Percentiles rank a stretch among this genome's conserved stretches.
phyloP scores from a whole-genome alignment of 352 stramenopile genomes.

The Globisporangium ultimum region DNA sequence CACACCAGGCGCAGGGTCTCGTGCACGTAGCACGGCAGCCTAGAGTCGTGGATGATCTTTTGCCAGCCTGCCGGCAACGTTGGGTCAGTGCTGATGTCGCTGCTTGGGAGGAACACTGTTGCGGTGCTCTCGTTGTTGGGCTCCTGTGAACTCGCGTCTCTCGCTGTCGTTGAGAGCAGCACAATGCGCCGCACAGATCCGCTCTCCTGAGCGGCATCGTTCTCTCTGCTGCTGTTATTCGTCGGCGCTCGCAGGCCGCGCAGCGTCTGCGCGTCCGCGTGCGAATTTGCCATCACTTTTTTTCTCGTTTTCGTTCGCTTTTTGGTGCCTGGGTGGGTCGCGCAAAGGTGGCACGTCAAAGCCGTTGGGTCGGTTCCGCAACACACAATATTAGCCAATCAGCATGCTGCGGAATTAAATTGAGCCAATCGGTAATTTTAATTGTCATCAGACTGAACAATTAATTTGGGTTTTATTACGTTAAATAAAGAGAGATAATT shows the following conservation, averaged over 20 bases:
- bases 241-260: constrained; percentile 18
- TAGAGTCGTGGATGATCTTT: constrained; percentile 58
- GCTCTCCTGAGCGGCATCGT: background rate
- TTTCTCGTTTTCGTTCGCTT: no score
- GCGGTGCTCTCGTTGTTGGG: background rate
- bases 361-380: background rate
- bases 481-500: constrained; percentile 11
- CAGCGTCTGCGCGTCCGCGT: constrained; percentile 15
- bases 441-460: background rate
- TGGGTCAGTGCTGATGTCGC: constrained; percentile 14
- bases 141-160: background rate
- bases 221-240: background rate
- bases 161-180: background rate
- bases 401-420: background rate
- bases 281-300: constrained; percentile 10
- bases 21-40: constrained; percentile 70
- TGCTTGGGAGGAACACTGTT: constrained; percentile 4
- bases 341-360: no score
- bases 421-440: background rate
- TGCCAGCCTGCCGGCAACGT: constrained; percentile 62
- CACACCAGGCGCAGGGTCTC: constrained; percentile 44
- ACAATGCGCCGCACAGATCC: background rate
- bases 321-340: no score
- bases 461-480: background rate
- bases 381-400: constrained; percentile 1